Evolutionary conservation across 1,284 basidiomycete genomes (phyloP), one percentile per base, ranked within the genome.

Genomic region (Inonotus obliquus): DNA sequence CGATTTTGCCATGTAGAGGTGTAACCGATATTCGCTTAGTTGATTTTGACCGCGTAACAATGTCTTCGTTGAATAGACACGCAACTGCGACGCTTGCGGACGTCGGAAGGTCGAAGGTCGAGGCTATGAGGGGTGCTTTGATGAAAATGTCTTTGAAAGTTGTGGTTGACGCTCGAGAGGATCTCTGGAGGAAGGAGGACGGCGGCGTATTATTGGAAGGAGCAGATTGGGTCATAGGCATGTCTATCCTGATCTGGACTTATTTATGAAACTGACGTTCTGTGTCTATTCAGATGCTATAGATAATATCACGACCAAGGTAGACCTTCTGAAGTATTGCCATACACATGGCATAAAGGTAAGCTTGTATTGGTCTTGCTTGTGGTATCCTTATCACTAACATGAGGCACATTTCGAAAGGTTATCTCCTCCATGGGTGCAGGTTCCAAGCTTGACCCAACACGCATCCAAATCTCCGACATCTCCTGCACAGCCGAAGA

Each of bases 401-500:
- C 9, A 55, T 64, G 35, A 66, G 32, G 37, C 52, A 37, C 54
- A 9, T 44, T 23, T 51, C 44, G 52, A 37, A 64, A 90, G 87
- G 90, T 97, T 19, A 97, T 99, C 74, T 92, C 95, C 1, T 94
- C 94, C 19, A 97, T 99, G 94, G 97, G 97, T 47, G 94, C 96
- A 0, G 91, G 96, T n/a, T 92, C 96, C 6, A 99, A 99, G 76
- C 84, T 83, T 64, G 97, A 99, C 72, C 95, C 97, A 0, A 97
- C 95, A 4, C 84, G 95, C 35, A 84, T 99, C 27, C 96, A 98
- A 74, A 97, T 99, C 63, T 89, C 89, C 62, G 96, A 98, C 73
- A 94, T 99, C 67, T 94, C 94, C 1, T 81, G 81, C 64, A 99
- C 97, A 0, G 84, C 92, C 54, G 97, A 99, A 71, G 97, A 99